These are phyloP conservation scores for Perilla frutescens DNA, from an alignment of 257 asterid species.

Conservation along the genomic window DNA sequence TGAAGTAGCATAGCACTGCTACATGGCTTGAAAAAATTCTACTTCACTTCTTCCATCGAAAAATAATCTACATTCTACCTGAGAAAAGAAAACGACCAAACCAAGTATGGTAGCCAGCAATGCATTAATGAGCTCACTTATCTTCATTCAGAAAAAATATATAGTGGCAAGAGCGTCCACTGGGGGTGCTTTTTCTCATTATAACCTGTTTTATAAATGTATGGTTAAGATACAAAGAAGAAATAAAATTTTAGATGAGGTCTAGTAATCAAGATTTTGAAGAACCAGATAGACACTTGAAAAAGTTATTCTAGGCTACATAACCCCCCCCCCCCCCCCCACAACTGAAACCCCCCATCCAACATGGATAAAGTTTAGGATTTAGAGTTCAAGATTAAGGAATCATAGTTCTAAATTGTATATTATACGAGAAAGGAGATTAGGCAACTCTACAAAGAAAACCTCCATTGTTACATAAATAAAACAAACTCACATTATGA, in stretches of 20 bases:
- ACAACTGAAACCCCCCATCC: too few relatives aligned
- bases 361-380: background rate
- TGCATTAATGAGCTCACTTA: background rate
- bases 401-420: background rate
- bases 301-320: background rate
- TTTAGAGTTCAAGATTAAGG: background rate
- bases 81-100: background rate
- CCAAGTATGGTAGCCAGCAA: background rate
- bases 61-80: background rate
- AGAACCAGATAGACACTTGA: background rate
- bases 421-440: background rate
- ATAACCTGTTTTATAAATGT: background rate
- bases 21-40: background rate
- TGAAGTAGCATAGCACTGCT: background rate
- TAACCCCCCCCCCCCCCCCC: too few relatives aligned
- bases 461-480: background rate
- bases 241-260: background rate
- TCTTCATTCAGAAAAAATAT: background rate
- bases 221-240: background rate
- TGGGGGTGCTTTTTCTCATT: background rate
- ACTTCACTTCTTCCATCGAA: background rate
- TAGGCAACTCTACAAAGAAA: background rate
- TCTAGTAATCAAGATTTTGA: background rate
- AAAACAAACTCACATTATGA: background rate
- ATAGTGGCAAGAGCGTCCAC: background rate